Conservation (phyloP, 805 yeast genomes). For the Ogataea ramenticola region DNA sequence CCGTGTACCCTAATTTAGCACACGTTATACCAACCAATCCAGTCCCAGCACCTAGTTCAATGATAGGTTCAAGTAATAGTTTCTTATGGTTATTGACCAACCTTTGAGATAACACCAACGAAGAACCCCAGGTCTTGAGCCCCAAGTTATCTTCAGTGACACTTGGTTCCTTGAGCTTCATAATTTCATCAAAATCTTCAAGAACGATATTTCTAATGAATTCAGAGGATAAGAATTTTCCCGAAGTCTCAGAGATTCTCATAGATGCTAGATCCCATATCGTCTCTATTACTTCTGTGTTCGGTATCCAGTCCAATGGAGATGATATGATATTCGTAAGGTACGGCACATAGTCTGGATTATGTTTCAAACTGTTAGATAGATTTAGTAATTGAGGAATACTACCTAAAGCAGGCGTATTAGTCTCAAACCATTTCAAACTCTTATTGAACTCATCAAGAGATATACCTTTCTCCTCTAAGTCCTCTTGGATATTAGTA, state of each 20-base stretch:
- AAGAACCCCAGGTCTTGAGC: conserved; percentile 93
- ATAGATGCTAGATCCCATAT: conserved; percentile 52
- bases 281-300: conserved; percentile 25
- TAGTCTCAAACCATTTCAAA: conserved; percentile 36
- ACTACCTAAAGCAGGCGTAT: conserved; percentile 28
- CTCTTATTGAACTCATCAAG: conserved; percentile 18
- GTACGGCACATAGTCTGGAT: conserved; percentile 35
- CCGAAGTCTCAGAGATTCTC: conserved; percentile 74
- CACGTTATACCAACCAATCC: conserved; percentile 81
- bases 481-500: conserved; percentile 7
- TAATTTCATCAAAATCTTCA: conserved; percentile 21
- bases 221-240: conserved; percentile 76
- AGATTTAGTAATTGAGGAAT: conserved; percentile 21
- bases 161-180: conserved; percentile 66
- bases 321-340: conserved; percentile 43
- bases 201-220: conserved; percentile 53
- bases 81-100: conserved; percentile 25
- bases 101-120: conserved; percentile 58
- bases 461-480: conserved; percentile 29
- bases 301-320: conserved; percentile 39
- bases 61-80: conserved; percentile 26
- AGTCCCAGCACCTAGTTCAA: conserved; percentile 94
- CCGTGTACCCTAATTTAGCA: conserved; percentile 39
- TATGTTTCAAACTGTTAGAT: conserved; percentile 14
- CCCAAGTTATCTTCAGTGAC: conserved; percentile 84